phyloP scores from a whole-genome alignment of 768 basidiomycete species.

The Rhizopogon vinicolor region DNA sequence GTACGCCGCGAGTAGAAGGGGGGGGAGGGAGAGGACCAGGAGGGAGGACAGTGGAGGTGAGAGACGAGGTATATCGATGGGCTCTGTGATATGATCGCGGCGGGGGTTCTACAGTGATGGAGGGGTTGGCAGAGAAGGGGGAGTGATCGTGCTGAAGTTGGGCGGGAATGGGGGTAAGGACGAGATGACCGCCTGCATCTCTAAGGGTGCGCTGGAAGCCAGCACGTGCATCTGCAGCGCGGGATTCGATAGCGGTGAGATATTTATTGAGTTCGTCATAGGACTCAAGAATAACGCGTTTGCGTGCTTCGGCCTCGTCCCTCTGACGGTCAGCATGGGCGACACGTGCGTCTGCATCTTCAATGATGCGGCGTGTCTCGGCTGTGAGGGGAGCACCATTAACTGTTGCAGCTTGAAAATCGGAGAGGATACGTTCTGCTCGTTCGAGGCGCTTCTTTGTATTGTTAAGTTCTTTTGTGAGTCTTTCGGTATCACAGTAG shows the following conservation, averaged over 20 bases:
- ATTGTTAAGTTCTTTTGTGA: constrained; percentile 43
- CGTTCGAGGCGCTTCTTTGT: constrained; percentile 46
- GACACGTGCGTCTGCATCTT: constrained; percentile 46
- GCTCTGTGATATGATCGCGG: constrained; percentile 11
- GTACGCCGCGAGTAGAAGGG: constrained; percentile 26
- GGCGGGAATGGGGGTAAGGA: constrained; percentile 28
- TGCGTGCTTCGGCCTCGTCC: constrained; percentile 51
- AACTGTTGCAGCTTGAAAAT: constrained; percentile 19
- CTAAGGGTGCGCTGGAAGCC: constrained; percentile 41
- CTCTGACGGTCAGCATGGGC: constrained; percentile 45
- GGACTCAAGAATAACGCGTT: constrained; percentile 38
- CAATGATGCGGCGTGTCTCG: constrained; percentile 32
- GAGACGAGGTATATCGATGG: constrained; percentile 17
- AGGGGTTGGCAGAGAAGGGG: constrained; percentile 17
- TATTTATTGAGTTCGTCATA: constrained; percentile 50
- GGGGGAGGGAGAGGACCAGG: constrained; percentile 36
- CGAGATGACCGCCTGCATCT: constrained; percentile 41
- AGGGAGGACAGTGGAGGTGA: constrained; percentile 29
- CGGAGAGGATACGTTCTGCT: constrained; percentile 41
- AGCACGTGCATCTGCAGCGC: constrained; percentile 45
- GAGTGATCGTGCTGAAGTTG: constrained; percentile 10
- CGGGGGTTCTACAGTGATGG: constrained; percentile 25
- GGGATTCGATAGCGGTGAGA: constrained; percentile 39
- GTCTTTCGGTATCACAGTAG: constrained; percentile 47
- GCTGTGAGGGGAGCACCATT: constrained; percentile 21